Evolutionary conservation across 1,284 basidiomycete genomes (phyloP), one percentile per base, ranked within the genome.

Genomic region (Meripilus lineatus): DNA sequence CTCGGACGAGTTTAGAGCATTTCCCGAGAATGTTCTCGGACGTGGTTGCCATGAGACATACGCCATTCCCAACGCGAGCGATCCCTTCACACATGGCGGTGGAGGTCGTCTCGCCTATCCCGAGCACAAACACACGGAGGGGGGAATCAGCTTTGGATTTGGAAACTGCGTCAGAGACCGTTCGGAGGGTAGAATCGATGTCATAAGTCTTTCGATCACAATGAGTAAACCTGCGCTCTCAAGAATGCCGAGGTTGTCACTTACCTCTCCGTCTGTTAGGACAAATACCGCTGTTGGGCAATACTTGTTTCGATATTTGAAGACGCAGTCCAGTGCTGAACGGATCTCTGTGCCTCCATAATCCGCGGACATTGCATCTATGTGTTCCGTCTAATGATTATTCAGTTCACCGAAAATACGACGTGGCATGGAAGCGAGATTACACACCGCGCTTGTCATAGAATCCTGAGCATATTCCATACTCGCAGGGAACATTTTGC

Each of bases 111-210:
- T 58, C 40, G 8, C 79, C 79, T 14, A 81, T 77, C 0, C 78
- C 79, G 1, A 81, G 66, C 4, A 69, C 67, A 44, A 78, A 81
- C 1, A 80, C 64, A 8, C 75, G 73, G 2, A 75, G 47, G 7
- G 62, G 65, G 0, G 66, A 62, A 2, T 55, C 25, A 5, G 36
- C 5, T 6, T 42, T 5, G 20, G 49, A 14, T 20, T 40, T 25
- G 14, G 18, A 21, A 7, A 53, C 49, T 8, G 44, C 46, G 14
- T 14, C 8, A 5, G 37, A n/a, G 17, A 53, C 49, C 3, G 32
- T 15, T 13, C 13, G 11, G 5, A 32, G 22, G 13, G 49, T 23
- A 6, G 23, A 30, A 34, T 46, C 33, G 20, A 40, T 28, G 25
- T 42, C 28, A 21, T 35, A 48, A 14, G 35, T 18, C 46, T 47